Evolutionary conservation across 441 rosid genomes (phyloP).

Genomic region (Pelargonium cotyledonis): DNA sequence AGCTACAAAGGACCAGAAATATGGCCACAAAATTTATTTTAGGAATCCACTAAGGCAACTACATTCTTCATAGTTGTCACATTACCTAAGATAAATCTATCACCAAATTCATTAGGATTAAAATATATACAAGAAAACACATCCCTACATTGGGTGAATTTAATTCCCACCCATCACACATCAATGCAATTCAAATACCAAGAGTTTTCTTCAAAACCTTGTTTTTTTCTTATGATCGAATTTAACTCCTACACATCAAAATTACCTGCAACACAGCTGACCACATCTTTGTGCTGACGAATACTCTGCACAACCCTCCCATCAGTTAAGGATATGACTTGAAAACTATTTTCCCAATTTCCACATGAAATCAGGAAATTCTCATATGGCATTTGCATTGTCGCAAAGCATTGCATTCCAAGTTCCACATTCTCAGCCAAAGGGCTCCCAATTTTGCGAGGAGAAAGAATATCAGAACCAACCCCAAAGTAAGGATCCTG

Average conservation of each 20-base stretch:
- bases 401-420: conserved; percentile 79
- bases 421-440: conserved; percentile 74
- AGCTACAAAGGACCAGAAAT: neutral
- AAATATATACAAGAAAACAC: neutral
- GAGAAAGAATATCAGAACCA: conserved; percentile 90
- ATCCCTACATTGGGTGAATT: neutral
- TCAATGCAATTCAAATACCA: neutral
- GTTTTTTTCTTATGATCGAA: neutral
- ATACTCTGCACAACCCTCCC: conserved; percentile 95
- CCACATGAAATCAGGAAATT: conserved; percentile 90
- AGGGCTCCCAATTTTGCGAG: conserved; percentile 86
- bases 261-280: conserved; percentile 98
- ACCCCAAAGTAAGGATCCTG: conserved; percentile 97
- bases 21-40: too few species aligned
- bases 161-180: neutral
- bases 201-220: neutral
- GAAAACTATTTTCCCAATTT: conserved; percentile 98
- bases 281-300: conserved; percentile 95
- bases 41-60: neutral
- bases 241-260: neutral
- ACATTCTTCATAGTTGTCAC: neutral
- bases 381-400: conserved; percentile 69
- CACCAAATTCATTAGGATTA: neutral
- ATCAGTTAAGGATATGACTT: conserved; percentile 78
- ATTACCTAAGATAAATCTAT: neutral